Evolutionary conservation across 164 flowering plant genomes (phyloP).

Genomic region (Hamamelis virginiana): DNA sequence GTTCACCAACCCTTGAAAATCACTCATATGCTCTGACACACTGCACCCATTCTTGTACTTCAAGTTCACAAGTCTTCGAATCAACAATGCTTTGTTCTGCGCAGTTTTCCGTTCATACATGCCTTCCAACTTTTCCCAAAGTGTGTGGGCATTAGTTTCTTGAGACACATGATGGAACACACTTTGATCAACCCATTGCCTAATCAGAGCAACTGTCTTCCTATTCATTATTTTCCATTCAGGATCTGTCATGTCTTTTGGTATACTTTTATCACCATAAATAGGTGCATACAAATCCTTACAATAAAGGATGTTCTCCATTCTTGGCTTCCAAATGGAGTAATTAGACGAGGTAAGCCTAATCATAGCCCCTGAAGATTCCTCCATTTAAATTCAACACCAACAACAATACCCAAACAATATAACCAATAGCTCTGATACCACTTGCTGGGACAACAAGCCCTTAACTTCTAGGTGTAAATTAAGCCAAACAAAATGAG

Average conservation of each 20-base stretch:
- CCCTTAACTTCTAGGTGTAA: no score
- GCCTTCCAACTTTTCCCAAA: not conserved
- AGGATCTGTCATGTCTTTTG: not conserved
- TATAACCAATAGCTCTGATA: no score
- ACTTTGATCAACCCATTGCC: not conserved
- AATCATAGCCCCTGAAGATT: no score
- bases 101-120: not conserved
- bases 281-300: not conserved
- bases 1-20: no score
- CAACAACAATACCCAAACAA: no score
- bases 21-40: not conserved
- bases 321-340: not conserved
- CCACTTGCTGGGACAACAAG: no score
- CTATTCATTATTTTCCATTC: not conserved
- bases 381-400: no score
- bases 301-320: not conserved
- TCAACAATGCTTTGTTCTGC: not conserved
- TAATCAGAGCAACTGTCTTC: not conserved
- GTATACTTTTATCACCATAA: not conserved
- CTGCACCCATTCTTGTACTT: not conserved
- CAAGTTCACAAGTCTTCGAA: not conserved
- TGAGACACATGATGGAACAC: not conserved
- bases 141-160: not conserved
- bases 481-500: no score
- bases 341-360: no score